A percentile compares a stretch with the other conserved stretches of the same genome.
Evolutionary conservation across 2,329 filamentous ascomycete species (phyloP).

Genomic region (Xylaria sp.): DNA sequence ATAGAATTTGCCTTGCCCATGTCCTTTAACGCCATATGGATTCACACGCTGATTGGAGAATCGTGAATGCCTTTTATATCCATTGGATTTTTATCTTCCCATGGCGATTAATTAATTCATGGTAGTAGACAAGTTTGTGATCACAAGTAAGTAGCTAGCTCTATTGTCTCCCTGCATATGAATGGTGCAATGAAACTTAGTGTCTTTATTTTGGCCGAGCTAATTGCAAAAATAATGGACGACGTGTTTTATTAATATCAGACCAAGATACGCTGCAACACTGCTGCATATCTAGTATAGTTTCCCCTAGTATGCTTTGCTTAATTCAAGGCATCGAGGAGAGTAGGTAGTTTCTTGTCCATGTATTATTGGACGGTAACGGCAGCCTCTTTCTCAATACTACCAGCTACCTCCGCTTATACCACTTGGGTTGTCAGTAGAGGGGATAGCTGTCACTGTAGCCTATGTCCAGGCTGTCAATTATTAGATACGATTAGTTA

Average conservation of each 20-base stretch:
- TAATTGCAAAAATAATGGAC: background rate
- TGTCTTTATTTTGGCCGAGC: too few species aligned
- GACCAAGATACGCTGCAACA: background rate
- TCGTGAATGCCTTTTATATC: background rate
- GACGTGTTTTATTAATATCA: background rate
- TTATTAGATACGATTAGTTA: background rate
- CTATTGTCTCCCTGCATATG: too few species aligned
- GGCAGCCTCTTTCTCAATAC: slow-evolving; percentile 37
- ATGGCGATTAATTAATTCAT: too few species aligned
- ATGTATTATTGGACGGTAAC: slow-evolving; percentile 34
- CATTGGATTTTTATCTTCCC: too few species aligned
- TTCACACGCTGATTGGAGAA: background rate
- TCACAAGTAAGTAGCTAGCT: too few species aligned
- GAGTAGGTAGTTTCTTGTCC: slow-evolving; percentile 24
- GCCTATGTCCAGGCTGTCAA: slow-evolving; percentile 27
- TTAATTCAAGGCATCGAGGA: slow-evolving; percentile 25
- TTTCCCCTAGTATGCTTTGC: background rate
- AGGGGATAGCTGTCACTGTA: slow-evolving; percentile 31
- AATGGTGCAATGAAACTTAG: too few species aligned
- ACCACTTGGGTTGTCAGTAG: slow-evolving; percentile 41
- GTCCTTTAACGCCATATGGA: background rate
- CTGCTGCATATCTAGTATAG: background rate
- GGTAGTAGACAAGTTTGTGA: too few species aligned
- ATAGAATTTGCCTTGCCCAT: background rate
- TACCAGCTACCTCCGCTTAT: slow-evolving; percentile 35